phyloP scores from a whole-genome alignment of 805 yeast genomes.

The Scheffersomyces spartinae region DNA sequence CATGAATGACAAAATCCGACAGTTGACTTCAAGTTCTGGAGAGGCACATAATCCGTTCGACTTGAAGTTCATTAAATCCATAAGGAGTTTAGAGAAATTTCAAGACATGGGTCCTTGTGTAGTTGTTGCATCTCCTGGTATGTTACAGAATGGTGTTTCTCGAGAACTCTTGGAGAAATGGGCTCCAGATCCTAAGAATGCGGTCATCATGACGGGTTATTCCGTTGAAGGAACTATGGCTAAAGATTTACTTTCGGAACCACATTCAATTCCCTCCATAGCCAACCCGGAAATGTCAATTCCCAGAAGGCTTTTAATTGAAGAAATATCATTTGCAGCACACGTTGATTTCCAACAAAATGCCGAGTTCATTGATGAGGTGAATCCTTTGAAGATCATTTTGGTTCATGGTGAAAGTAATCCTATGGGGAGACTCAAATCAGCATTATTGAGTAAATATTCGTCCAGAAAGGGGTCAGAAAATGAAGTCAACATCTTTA shows the following conservation, averaged over 20 bases:
- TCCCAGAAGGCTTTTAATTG: slow-evolving; percentile 79
- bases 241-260: slow-evolving; percentile 76
- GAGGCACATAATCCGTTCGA: slow-evolving; percentile 66
- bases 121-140: slow-evolving; percentile 94
- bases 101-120: slow-evolving; percentile 95
- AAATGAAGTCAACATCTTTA: slow-evolving; percentile 80
- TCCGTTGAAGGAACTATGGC: slow-evolving; percentile 99
- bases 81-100: slow-evolving; percentile 69
- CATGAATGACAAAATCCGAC: slow-evolving; percentile 90
- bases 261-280: slow-evolving; percentile 77
- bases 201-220: slow-evolving; percentile 87
- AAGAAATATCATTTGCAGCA: slow-evolving; percentile 98
- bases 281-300: slow-evolving; percentile 72
- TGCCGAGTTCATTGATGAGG: slow-evolving; percentile 77
- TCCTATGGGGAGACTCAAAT: slow-evolving; percentile 96
- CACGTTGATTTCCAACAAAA: slow-evolving; percentile 96
- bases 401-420: slow-evolving; percentile 95
- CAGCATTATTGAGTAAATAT: slow-evolving; percentile 83
- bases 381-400: slow-evolving; percentile 75
- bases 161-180: slow-evolving; percentile 85
- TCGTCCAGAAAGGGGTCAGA: slow-evolving; percentile 73
- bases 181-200: slow-evolving; percentile 93
- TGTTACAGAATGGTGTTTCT: slow-evolving; percentile 94
- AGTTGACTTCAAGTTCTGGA: slow-evolving; percentile 35
- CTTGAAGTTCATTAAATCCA: slow-evolving; percentile 72